Evolutionary conservation across 768 basidiomycete species (phyloP).

Genomic region (Artomyces pyxidatus): DNA sequence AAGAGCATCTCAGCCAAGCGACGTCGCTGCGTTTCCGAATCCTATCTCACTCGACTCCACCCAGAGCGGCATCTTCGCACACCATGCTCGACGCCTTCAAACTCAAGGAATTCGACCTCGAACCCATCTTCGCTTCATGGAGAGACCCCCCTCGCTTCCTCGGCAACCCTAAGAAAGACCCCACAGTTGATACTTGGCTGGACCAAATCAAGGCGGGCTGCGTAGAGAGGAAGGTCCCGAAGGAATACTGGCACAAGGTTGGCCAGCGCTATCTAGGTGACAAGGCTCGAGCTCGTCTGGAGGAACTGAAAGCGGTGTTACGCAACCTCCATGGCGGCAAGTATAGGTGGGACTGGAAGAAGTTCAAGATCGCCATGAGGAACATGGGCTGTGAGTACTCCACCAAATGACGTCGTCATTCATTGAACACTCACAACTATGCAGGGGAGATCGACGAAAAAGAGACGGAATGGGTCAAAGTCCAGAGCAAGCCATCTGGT

Average conservation of each 20-base stretch:
- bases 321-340: constrained; percentile 66
- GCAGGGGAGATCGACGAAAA: constrained; percentile 61
- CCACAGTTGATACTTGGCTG: constrained; percentile 66
- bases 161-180: constrained; percentile 64
- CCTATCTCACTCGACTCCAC: too few relatives aligned
- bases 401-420: background rate
- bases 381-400: constrained; percentile 70
- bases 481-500: constrained; percentile 43
- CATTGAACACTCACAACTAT: background rate
- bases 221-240: constrained; percentile 58
- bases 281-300: constrained; percentile 58
- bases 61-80: too few relatives aligned
- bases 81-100: constrained; percentile 67
- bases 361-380: constrained; percentile 67
- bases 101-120: constrained; percentile 68
- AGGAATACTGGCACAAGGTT: constrained; percentile 79
- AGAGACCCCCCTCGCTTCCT: constrained; percentile 55
- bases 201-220: constrained; percentile 67
- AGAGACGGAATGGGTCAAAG: constrained; percentile 53
- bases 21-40: too few relatives aligned
- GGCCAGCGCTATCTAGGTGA: constrained; percentile 70
- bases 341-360: constrained; percentile 81
- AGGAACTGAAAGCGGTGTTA: constrained; percentile 68
- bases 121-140: constrained; percentile 61
- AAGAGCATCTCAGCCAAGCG: too few relatives aligned